Evolutionary conservation across 106 monocot species (phyloP), one percentile per base, ranked within the genome.

Genomic region (Gastrodia elata): DNA sequence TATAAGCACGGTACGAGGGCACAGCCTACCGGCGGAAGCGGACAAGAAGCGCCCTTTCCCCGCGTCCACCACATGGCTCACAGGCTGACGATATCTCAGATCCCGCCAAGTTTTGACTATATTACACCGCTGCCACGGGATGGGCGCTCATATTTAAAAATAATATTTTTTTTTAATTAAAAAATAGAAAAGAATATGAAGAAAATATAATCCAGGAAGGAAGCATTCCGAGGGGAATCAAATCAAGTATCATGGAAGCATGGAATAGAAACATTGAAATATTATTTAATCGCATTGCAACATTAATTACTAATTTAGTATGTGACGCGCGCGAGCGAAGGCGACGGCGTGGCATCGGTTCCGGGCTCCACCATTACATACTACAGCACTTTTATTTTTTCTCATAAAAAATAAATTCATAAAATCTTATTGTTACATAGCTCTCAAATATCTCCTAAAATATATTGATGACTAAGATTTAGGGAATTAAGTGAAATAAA

Each of bases 301-400:
- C 28, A 25, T 3, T 24, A 39, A 39, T 5, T 39, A 33, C 2
- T 2, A 6, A 34, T 20, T 27, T 24, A 3, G 6, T 70, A 18
- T 5, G 16, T 49, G 33, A 35, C 48, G 52, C 2, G 44, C 67
- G 34, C n/a, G 67, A 32, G 46, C 75, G 75, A 24, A 67, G 46
- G 43, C 75, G 67, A 75, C 67, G 75, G 65, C 75, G 20, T n/a
- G 36, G 68, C 67, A 65, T 76, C 65, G 75, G 38, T 20, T n/a
- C n/a, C n/a, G n/a, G n/a, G n/a, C n/a, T n/a, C n/a, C n/a, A n/a
- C n/a, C n/a, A n/a, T n/a, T n/a, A n/a, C n/a, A n/a, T n/a, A n/a
- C n/a, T n/a, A n/a, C n/a, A n/a, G n/a, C n/a, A n/a, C n/a, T n/a
- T n/a, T n/a, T n/a, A n/a, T n/a, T n/a, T n/a, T n/a, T n/a, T n/a